phyloP scores from a whole-genome alignment of 352 stramenopile genomes.

The Phytophthora pisi region DNA sequence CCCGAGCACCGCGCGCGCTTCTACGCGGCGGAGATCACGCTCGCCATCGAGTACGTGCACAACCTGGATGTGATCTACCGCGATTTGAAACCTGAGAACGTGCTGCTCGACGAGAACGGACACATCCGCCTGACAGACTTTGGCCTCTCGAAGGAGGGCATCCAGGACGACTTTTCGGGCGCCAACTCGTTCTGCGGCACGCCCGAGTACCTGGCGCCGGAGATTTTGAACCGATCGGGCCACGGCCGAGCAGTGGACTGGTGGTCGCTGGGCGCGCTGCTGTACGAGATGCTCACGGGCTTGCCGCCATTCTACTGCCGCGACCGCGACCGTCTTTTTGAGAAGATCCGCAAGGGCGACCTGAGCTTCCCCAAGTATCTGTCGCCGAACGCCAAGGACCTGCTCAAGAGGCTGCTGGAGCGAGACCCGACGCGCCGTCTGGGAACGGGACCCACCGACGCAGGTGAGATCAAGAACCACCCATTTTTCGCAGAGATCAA shows the following conservation, averaged over 20 bases:
- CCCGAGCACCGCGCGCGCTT: conserved; percentile 93
- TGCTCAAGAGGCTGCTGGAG: conserved; percentile 93
- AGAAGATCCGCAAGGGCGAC: conserved; percentile 96
- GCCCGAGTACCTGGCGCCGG: conserved; percentile 98
- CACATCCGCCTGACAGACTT: conserved; percentile 99
- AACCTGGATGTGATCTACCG: conserved; percentile 96
- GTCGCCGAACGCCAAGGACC: conserved; percentile 75
- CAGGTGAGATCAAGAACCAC: conserved; percentile 84
- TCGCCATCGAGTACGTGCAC: conserved; percentile 96
- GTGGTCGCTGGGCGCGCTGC: conserved; percentile 94
- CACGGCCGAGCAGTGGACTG: conserved; percentile 98
- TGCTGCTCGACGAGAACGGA: conserved; percentile 95
- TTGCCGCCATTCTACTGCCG: conserved; percentile 94
- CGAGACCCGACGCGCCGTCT: conserved; percentile 94
- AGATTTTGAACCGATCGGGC: conserved; percentile 97
- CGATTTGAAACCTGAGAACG: conserved; percentile 98
- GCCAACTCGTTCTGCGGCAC: conserved; percentile 98
- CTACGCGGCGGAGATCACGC: conserved; percentile 97
- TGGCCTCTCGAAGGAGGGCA: conserved; percentile 91
- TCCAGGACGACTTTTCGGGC: conserved; percentile 92
- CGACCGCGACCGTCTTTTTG: conserved; percentile 96
- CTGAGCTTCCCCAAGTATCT: conserved; percentile 97
- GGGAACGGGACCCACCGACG: conserved; percentile 87
- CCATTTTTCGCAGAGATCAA: conserved; percentile 84
- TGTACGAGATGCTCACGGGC: conserved; percentile 86